phyloP scores from a whole-genome alignment of 1,284 basidiomycete genomes.

The Cystobasidium slooffiae region DNA sequence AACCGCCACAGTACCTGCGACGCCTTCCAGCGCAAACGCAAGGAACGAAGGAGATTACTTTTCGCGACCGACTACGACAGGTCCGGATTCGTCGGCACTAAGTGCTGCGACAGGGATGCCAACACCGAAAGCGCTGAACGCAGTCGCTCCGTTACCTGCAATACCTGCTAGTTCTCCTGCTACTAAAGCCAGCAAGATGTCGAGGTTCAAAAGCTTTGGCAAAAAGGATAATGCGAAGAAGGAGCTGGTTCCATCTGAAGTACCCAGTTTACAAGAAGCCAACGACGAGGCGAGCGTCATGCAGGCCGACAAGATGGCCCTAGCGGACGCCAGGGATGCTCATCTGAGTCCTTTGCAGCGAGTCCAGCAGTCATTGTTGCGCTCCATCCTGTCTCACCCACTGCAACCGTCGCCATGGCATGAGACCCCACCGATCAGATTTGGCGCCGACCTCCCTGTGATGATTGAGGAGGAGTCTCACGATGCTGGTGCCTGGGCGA shows the following conservation, averaged over 20 bases:
- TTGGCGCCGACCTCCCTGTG: constrained; percentile 70
- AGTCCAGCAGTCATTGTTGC: constrained; percentile 61
- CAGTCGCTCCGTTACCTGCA: neutral
- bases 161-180: constrained; percentile 32
- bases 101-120: constrained; percentile 13
- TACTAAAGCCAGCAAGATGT: constrained; percentile 64
- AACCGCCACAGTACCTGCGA: constrained; percentile 8
- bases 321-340: constrained; percentile 20
- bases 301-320: neutral
- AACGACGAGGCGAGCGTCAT: neutral
- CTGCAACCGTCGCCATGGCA: constrained; percentile 70
- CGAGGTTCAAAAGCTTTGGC: constrained; percentile 74
- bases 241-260: constrained; percentile 43
- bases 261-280: neutral
- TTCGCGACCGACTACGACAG: constrained; percentile 20
- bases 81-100: neutral
- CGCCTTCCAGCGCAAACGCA: constrained; percentile 17
- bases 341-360: constrained; percentile 55
- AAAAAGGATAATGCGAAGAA: constrained; percentile 61
- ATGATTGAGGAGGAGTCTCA: constrained; percentile 81
- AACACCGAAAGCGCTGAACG: constrained; percentile 23
- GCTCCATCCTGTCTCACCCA: constrained; percentile 69
- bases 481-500: constrained; percentile 72
- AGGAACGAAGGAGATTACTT: constrained; percentile 37
- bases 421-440: constrained; percentile 72